Percentiles rank a stretch among this genome's conserved stretches.
Evolutionary conservation across 306 rosid genomes (phyloP).

Genomic region (Alnus rubra): DNA sequence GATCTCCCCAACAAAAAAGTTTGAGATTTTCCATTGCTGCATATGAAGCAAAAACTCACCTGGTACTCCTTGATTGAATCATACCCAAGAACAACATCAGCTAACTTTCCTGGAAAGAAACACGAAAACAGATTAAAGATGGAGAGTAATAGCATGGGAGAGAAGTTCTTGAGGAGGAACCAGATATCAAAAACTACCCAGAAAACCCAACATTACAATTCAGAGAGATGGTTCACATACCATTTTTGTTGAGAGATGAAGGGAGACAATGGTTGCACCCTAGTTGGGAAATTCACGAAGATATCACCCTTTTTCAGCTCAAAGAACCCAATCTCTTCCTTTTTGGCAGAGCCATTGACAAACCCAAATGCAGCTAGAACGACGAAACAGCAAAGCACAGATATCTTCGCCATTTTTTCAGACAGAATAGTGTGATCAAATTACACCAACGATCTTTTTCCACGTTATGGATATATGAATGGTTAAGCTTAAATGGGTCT

Average conservation of each 20-base stretch:
- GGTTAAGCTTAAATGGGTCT: too few species aligned
- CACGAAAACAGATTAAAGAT: not conserved
- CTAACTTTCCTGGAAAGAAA: conserved; percentile 57
- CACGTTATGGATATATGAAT: too few species aligned
- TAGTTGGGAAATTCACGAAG: conserved; percentile 55
- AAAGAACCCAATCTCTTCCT: conserved; percentile 29
- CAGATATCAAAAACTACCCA: not conserved
- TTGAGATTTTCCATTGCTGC: not conserved
- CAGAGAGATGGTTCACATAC: conserved; percentile 25
- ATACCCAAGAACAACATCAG: conserved; percentile 79
- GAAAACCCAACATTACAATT: not conserved
- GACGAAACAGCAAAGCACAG: conserved; percentile 34
- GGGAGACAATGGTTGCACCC: conserved; percentile 59
- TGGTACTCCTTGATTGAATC: conserved; percentile 61
- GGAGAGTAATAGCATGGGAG: not conserved
- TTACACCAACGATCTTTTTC: too few species aligned
- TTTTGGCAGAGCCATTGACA: conserved; percentile 26
- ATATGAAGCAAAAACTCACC: conserved; percentile 34
- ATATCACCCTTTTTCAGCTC: conserved; percentile 48
- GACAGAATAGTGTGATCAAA: not conserved
- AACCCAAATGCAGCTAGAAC: conserved; percentile 36
- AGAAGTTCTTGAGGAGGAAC: not conserved
- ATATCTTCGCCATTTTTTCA: conserved; percentile 33
- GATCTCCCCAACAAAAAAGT: not conserved
- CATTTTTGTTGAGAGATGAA: conserved; percentile 51